phyloP scores from a whole-genome alignment of 768 basidiomycete genomes.

The Suillus luteus region DNA sequence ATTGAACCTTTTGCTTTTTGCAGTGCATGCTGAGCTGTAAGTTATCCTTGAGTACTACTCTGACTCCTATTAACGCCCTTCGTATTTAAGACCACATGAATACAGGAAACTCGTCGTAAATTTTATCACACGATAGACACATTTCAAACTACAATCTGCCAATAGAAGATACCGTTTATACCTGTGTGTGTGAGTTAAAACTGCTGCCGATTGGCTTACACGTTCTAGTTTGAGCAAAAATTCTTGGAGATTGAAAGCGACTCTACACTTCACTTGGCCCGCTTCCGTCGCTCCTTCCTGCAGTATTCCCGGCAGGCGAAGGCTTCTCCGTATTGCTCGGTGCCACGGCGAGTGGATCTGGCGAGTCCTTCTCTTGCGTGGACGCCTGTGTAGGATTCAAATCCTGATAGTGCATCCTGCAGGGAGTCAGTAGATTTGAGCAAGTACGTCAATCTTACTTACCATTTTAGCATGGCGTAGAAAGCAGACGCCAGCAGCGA shows the following conservation, averaged over 20 bases:
- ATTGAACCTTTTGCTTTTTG: background rate
- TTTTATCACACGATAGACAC: constrained; percentile 20
- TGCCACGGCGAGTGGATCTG: constrained; percentile 12
- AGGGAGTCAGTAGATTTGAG: constrained; percentile 11
- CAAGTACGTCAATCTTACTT: constrained; percentile 20
- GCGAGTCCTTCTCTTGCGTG: constrained; percentile 31
- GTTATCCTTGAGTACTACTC: constrained; percentile 13
- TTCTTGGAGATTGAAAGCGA: background rate
- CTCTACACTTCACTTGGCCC: background rate
- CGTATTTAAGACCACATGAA: constrained; percentile 50
- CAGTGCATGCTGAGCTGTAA: constrained; percentile 82
- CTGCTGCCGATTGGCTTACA: background rate
- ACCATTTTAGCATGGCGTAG: constrained; percentile 59
- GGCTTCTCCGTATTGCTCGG: background rate
- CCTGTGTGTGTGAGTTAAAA: background rate
- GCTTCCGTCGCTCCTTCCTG: background rate
- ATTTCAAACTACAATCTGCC: background rate
- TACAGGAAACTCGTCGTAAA: constrained; percentile 45
- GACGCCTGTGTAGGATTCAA: constrained; percentile 35
- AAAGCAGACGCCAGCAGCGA: constrained; percentile 58
- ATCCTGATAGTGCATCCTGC: constrained; percentile 31
- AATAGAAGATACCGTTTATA: background rate
- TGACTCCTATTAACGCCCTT: constrained; percentile 7
- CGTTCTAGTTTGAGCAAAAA: background rate
- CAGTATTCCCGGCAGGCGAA: background rate